Evolutionary conservation across 345 rosid species (phyloP).

Genomic region (Aquilaria yunnanensis): DNA sequence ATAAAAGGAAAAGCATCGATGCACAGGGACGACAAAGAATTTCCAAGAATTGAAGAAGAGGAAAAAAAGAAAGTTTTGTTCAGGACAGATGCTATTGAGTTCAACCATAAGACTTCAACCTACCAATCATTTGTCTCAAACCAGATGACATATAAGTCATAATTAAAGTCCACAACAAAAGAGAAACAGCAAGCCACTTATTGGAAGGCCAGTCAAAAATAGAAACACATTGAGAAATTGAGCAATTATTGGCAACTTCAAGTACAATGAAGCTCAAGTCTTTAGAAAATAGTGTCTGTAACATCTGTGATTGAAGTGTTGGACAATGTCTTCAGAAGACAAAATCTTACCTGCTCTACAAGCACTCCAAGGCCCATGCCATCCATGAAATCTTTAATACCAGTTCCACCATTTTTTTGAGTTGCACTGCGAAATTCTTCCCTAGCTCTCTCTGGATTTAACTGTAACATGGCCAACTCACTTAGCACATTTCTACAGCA

Average conservation of each 20-base stretch:
- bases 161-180: background rate
- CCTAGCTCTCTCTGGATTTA: slow-evolving; percentile 92
- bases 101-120: background rate
- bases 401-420: slow-evolving; percentile 71
- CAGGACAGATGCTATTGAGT: background rate
- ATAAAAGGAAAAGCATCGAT: background rate
- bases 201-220: background rate
- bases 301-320: slow-evolving; percentile 8
- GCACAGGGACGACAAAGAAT: too few relatives aligned
- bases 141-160: background rate
- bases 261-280: slow-evolving; percentile 5
- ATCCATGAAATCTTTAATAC: slow-evolving; percentile 92
- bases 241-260: background rate
- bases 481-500: background rate
- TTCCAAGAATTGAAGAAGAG: background rate
- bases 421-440: slow-evolving; percentile 83
- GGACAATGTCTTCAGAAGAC: background rate
- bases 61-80: background rate
- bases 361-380: slow-evolving; percentile 98
- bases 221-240: background rate
- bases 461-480: slow-evolving; percentile 45
- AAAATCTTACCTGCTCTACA: slow-evolving; percentile 66
- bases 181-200: background rate
- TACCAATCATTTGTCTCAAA: background rate
- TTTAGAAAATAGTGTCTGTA: too few relatives aligned